Conservation (phyloP, 805 yeast genomes). For the Hanseniaspora jakobsenii region DNA sequence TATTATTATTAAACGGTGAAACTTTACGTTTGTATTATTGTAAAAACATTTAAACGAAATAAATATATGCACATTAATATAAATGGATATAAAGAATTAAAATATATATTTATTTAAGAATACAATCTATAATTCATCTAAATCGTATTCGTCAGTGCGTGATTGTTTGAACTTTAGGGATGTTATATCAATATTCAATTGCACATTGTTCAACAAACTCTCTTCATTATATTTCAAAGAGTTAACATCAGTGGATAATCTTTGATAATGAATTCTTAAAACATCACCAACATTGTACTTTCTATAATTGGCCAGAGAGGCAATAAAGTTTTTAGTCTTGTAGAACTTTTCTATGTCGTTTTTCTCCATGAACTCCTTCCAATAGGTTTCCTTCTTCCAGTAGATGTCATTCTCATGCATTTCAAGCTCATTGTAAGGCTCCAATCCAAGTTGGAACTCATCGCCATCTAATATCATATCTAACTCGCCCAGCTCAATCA, state of each 20-base stretch:
- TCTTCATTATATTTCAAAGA: too few relatives aligned
- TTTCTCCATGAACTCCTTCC: slow-evolving; percentile 53
- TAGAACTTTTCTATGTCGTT: slow-evolving; percentile 61
- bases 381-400: slow-evolving; percentile 80
- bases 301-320: slow-evolving; percentile 62
- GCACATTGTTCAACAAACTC: too few relatives aligned
- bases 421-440: slow-evolving; percentile 9
- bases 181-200: too few relatives aligned
- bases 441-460: background rate
- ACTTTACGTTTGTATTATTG: too few relatives aligned
- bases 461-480: background rate
- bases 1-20: too few relatives aligned
- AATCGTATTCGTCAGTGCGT: too few relatives aligned
- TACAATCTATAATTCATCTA: too few relatives aligned
- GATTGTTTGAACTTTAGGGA: too few relatives aligned
- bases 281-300: slow-evolving; percentile 61
- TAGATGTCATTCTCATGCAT: slow-evolving; percentile 30
- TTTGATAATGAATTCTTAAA: slow-evolving; percentile 74
- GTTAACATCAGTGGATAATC: slow-evolving; percentile 61
- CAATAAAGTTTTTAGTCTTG: slow-evolving; percentile 37
- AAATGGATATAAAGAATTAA: too few relatives aligned
- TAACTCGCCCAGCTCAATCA: background rate
- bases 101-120: too few relatives aligned
- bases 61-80: too few relatives aligned
- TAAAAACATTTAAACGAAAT: too few relatives aligned